A percentile compares a stretch with the other conserved stretches of the same genome.
phyloP scores from a whole-genome alignment of 2,329 filamentous ascomycete species.

The Ilyonectria destructans region DNA sequence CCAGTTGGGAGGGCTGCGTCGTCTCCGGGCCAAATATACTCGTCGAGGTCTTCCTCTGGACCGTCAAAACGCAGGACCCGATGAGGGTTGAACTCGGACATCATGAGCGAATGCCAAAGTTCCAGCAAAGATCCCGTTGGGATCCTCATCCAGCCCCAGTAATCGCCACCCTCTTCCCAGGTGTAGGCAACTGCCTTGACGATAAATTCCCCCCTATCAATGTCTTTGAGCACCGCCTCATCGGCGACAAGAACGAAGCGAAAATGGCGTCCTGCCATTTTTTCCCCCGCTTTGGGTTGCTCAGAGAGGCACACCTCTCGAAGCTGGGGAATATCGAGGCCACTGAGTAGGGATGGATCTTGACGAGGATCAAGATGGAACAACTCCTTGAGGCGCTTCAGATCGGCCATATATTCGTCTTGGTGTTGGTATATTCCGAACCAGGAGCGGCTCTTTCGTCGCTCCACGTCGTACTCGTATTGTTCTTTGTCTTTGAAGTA shows the following conservation, averaged over 20 bases:
- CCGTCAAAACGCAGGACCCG: neutral
- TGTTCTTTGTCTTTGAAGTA: conserved; percentile 5
- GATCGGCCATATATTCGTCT: neutral
- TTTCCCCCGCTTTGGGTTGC: neutral
- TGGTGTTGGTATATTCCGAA: neutral
- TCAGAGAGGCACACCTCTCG: conserved; percentile 10
- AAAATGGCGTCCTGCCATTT: neutral
- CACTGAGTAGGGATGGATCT: conserved; percentile 1
- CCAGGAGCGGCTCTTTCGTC: neutral
- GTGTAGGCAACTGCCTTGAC: conserved; percentile 8
- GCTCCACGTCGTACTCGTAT: neutral
- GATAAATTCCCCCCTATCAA: neutral
- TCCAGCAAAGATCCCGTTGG: conserved; percentile 29
- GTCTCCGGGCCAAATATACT: too few species aligned
- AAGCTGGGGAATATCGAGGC: neutral
- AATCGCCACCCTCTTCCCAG: neutral
- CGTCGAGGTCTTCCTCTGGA: conserved; percentile 21
- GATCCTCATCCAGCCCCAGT: conserved; percentile 22
- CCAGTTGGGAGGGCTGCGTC: too few species aligned
- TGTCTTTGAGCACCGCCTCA: conserved; percentile 22
- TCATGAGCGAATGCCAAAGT: conserved; percentile 29
- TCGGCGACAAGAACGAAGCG: conserved; percentile 22
- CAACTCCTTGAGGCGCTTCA: conserved; percentile 2
- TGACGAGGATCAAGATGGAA: conserved; percentile 16
- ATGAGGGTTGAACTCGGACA: neutral